Evolutionary conservation across 2,329 filamentous ascomycete species (phyloP).

Genomic region (Thielaviopsis cerberus): DNA sequence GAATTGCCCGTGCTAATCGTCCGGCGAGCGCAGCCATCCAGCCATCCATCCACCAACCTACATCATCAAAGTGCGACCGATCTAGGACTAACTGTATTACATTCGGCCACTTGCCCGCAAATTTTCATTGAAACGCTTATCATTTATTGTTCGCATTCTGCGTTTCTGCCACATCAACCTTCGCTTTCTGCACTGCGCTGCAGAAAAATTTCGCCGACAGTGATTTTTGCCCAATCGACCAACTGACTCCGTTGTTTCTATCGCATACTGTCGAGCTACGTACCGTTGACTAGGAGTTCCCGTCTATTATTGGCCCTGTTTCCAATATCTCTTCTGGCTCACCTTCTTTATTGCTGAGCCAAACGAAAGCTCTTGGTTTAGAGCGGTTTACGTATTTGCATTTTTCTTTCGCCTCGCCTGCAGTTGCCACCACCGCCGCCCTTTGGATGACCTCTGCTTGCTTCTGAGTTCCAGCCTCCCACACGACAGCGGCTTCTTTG

Average conservation of each 20-base stretch:
- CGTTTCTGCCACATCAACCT: background rate
- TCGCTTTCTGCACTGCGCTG: background rate
- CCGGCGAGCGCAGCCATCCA: too few relatives aligned
- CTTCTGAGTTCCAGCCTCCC: background rate
- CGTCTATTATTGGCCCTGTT: too few relatives aligned
- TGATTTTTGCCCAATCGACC: background rate
- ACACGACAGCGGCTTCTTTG: background rate
- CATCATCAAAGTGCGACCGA: background rate
- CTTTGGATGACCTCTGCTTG: background rate
- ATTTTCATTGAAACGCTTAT: background rate
- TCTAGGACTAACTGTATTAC: background rate
- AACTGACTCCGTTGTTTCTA: background rate
- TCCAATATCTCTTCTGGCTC: too few relatives aligned
- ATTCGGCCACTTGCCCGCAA: too few relatives aligned
- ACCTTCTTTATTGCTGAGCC: background rate
- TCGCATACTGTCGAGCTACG: background rate
- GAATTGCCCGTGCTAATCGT: too few relatives aligned
- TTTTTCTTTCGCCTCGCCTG: background rate
- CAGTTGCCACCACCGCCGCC: background rate
- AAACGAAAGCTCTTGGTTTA: background rate
- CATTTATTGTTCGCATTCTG: background rate
- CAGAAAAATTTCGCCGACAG: background rate
- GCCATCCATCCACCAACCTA: background rate
- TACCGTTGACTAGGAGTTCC: background rate
- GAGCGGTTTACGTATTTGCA: background rate